Conservation (phyloP, 306 rosid species). For the Mucuna pruriens region DNA sequence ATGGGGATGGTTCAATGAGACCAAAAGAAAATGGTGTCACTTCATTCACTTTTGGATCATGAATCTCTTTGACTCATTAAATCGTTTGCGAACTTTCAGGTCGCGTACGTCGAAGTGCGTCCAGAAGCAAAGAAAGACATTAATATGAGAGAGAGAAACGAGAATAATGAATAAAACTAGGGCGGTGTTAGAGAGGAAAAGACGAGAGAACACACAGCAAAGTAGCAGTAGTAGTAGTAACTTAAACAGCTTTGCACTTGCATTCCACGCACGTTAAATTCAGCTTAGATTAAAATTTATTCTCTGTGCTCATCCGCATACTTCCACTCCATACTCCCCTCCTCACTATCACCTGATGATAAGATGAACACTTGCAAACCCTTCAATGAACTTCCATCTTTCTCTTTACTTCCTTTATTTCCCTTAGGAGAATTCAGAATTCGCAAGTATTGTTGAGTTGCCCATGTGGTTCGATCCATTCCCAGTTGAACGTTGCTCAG, state of each 20-base stretch:
- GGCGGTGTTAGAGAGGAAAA: conserved; percentile 49
- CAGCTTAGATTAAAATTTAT: background rate
- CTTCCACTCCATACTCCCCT: conserved; percentile 18
- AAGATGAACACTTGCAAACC: background rate
- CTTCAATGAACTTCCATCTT: background rate
- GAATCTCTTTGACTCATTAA: conserved; percentile 28
- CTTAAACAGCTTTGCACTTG: conserved; percentile 44
- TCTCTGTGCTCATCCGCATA: conserved; percentile 34
- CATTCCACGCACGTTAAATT: conserved; percentile 48
- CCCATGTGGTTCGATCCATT: background rate
- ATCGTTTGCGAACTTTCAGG: conserved; percentile 24
- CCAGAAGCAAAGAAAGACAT: conserved; percentile 15
- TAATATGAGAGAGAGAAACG: conserved; percentile 51
- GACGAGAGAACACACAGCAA: conserved; percentile 46
- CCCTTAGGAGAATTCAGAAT: background rate
- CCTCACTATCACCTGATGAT: background rate
- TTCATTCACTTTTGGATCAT: background rate
- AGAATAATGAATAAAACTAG: conserved; percentile 30
- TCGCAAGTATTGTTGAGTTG: background rate
- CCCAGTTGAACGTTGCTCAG: background rate
- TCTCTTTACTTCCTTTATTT: background rate
- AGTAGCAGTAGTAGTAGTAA: conserved; percentile 13
- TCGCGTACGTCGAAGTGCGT: conserved; percentile 16
- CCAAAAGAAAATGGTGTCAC: background rate
- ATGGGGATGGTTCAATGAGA: background rate